Base-by-base conservation (phyloP, 495 filamentous ascomycete species). In the Chlorociboria aeruginascens region DNA sequence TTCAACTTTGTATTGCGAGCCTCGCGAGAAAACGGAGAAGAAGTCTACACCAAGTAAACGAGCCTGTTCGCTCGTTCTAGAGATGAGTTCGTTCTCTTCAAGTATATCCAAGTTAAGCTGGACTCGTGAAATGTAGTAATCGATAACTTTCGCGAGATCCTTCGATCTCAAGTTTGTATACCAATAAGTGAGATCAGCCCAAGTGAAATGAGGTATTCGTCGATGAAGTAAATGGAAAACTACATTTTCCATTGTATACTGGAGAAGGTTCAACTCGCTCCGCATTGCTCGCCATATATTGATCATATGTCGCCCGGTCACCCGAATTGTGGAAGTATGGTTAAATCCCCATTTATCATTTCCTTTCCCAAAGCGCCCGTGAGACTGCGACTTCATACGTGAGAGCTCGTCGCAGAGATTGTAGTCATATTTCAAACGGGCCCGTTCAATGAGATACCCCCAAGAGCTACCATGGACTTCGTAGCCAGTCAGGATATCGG, bases 281-380 rank as follows among this genome's bases (percentile, higher is more conserved):
- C 83, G 77, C 89, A 98, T 96, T 0, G 90, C 89, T 45, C 92
- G 77, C 92, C 93, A 98, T 42, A 97, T 85, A 53, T 97, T 98
- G 64, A 98, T 88, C 69, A 92, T 84, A 59, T 98, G 92, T 51
- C 92, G 78, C 3, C 92, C 92, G 0, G 89, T 96, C 11, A 98
- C 73, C 30, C 76, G 77, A 54, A 97, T 84, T 2, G 83, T 85
- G 4, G 87, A 90, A 3, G 87, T 89, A 46, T 86, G 85, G 48
- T 86, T 89, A 69, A 89, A 93, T 0, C 89, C 92, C 90, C 92
- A 98, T 54, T 75, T 73, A 60, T 95, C 87, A 43, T 77, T 76
- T 10, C 95, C 86, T 58, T 85, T 90, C 14, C 88, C 88, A 56
- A 87, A 86, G 50, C 79, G 77, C 12, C 86, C 83, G 59, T 85